phyloP scores from a whole-genome alignment of 768 basidiomycete species.

The Naganishia kalamii region DNA sequence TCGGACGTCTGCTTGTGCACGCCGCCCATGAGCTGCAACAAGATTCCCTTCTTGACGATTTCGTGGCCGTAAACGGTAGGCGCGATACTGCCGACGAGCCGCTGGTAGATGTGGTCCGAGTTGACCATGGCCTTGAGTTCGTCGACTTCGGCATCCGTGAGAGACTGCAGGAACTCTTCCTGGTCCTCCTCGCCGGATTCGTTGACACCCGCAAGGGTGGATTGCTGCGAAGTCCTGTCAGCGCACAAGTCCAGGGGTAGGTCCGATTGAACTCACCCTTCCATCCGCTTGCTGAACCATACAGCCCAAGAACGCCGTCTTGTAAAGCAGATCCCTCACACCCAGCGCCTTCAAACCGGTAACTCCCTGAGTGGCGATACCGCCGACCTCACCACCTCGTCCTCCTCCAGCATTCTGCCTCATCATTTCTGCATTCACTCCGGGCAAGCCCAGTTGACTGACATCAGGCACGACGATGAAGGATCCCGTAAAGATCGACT shows the following conservation, averaged over 20 bases:
- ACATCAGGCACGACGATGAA: slow-evolving; percentile 99
- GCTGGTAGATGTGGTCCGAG: slow-evolving; percentile 86
- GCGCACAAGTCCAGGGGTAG: neutral
- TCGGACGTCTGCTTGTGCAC: slow-evolving; percentile 94
- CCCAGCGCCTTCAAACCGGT: slow-evolving; percentile 90
- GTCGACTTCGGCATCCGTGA: slow-evolving; percentile 90
- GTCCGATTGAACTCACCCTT: slow-evolving; percentile 59
- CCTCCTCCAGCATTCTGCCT: slow-evolving; percentile 66
- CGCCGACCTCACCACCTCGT: slow-evolving; percentile 60
- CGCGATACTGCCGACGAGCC: slow-evolving; percentile 88
- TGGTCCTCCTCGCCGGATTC: slow-evolving; percentile 61
- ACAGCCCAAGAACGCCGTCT: slow-evolving; percentile 95
- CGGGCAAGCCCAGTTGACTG: slow-evolving; percentile 86
- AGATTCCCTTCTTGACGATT: slow-evolving; percentile 94
- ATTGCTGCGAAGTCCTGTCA: slow-evolving; percentile 44
- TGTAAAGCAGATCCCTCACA: slow-evolving; percentile 92
- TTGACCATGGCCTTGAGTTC: slow-evolving; percentile 92
- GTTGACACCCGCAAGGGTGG: slow-evolving; percentile 78
- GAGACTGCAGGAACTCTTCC: slow-evolving; percentile 75
- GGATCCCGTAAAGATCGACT: slow-evolving; percentile 93
- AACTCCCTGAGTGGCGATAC: slow-evolving; percentile 59
- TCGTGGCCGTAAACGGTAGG: slow-evolving; percentile 99
- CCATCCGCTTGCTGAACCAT: slow-evolving; percentile 92
- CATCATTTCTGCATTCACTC: slow-evolving; percentile 87
- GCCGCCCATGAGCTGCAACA: slow-evolving; percentile 95